Evolutionary conservation across 495 filamentous ascomycete genomes (phyloP), one percentile per base, ranked within the genome.

Genomic region (Hypoxylon fragiforme): DNA sequence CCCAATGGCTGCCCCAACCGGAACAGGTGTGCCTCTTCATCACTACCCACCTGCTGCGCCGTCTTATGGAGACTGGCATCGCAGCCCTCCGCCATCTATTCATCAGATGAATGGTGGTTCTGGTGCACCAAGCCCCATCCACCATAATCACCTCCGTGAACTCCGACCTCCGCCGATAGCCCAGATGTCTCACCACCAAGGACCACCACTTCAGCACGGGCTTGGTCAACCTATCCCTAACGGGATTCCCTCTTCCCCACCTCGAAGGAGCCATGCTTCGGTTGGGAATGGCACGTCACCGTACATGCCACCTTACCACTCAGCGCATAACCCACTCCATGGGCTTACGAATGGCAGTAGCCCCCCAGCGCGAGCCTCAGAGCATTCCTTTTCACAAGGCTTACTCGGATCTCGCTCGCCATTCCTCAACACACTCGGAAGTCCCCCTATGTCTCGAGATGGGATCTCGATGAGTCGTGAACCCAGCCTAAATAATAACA

Each of bases 71-170:
- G 66, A 69, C 13, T 69, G 66, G 66, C 57, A 57, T 16, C 66
- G 66, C 26, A 50, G 57, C 45, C 53, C 71, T 63, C 63, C 70
- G n/a, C 57, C 67, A 13, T 50, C 68, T 19, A 28, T 67, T 9
- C 67, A 75, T 43, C 69, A 77, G 14, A 64, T 77, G 14, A 79
- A 76, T 56, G 71, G 73, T 30, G 56, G 56, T 43, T 63, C 68
- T 54, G 28, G 44, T 41, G 50, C 46, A 18, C 44, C 62, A 3
- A 60, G 44, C 45, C 40, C 38, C 24, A 75, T 74, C 55, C 77
- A 44, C 56, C 74, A 35, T 65, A 77, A 44, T 64, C 72, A 45
- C 65, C 72, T 57, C 67, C 70, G 39, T 18, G 70, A 70, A 43
- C 67, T 78, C 7, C 70, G 74, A 18, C 74, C 74, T 0, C 72